Conservation (phyloP, 768 basidiomycete genomes). For the Daedaleopsis nitida region DNA sequence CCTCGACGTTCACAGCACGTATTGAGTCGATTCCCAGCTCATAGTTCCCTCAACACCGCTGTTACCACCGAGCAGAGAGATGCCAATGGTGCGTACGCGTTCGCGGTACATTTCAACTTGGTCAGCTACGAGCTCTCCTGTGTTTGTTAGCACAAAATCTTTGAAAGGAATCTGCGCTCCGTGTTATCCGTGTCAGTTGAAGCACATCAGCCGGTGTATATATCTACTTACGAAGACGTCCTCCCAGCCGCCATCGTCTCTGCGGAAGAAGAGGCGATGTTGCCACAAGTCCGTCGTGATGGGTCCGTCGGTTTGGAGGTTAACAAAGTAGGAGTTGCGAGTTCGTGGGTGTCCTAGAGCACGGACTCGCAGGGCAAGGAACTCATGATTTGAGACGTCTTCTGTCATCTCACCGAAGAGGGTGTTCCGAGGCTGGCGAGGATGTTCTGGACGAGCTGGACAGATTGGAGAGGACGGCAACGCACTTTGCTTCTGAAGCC, state of each 20-base stretch:
- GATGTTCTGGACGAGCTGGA: not conserved
- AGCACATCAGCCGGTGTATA: not conserved
- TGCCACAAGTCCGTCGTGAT: slow-evolving; percentile 91
- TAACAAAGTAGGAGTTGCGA: slow-evolving; percentile 87
- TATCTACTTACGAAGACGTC: slow-evolving; percentile 66
- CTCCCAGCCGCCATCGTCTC: slow-evolving; percentile 72
- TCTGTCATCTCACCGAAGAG: slow-evolving; percentile 86
- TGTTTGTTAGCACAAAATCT: slow-evolving; percentile 73
- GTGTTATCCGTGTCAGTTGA: slow-evolving; percentile 9
- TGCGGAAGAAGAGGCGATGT: slow-evolving; percentile 82
- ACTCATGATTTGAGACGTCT: slow-evolving; percentile 81
- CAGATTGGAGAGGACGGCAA: not conserved
- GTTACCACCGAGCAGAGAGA: slow-evolving; percentile 86
- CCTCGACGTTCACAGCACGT: slow-evolving; percentile 78
- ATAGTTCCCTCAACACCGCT: slow-evolving; percentile 72
- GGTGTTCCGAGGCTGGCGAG: slow-evolving; percentile 64
- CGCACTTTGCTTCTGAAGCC: slow-evolving; percentile 85
- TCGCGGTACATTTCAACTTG: slow-evolving; percentile 79
- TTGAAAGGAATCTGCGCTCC: slow-evolving; percentile 73
- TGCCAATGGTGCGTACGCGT: slow-evolving; percentile 77
- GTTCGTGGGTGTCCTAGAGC: slow-evolving; percentile 76
- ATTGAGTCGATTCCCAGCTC: slow-evolving; percentile 85
- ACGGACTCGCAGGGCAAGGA: slow-evolving; percentile 78
- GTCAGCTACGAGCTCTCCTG: slow-evolving; percentile 66
- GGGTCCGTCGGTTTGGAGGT: slow-evolving; percentile 86